phyloP scores from a whole-genome alignment of 1,284 basidiomycete species.

The Ceraceosorus guamensis region DNA sequence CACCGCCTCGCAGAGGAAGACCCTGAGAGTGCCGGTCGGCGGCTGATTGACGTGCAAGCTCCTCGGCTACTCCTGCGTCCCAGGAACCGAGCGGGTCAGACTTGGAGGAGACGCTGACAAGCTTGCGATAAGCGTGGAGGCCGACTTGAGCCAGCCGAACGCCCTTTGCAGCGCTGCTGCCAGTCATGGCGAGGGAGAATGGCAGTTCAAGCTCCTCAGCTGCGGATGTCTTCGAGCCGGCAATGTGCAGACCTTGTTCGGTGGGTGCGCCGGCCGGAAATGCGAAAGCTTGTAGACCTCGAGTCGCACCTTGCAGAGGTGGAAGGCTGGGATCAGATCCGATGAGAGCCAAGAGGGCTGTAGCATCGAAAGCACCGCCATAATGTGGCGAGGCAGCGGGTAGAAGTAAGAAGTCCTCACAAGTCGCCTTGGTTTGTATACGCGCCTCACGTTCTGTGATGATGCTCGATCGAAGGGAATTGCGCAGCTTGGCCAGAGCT shows the following conservation, averaged over 20 bases:
- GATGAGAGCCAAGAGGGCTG: conserved; percentile 56
- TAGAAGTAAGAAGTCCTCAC: conserved; percentile 68
- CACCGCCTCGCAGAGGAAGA: conserved; percentile 24
- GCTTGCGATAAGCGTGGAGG: conserved; percentile 27
- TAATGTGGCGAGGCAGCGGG: conserved; percentile 69
- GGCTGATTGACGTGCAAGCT: background rate
- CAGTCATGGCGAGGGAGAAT: conserved; percentile 27
- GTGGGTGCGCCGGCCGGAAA: conserved; percentile 42
- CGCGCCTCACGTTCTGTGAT: conserved; percentile 48
- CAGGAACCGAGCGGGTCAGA: too few species aligned
- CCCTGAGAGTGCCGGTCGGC: conserved; percentile 8
- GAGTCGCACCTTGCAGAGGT: conserved; percentile 32
- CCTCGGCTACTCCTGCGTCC: background rate
- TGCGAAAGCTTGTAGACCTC: conserved; percentile 32
- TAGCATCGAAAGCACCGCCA: conserved; percentile 63
- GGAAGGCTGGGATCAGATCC: conserved; percentile 33
- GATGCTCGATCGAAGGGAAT: conserved; percentile 5
- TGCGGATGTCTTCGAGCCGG: too few species aligned
- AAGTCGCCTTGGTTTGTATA: conserved; percentile 36
- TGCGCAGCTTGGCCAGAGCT: conserved; percentile 3
- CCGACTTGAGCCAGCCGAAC: conserved; percentile 23
- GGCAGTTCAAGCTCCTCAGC: conserved; percentile 33
- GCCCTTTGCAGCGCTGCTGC: conserved; percentile 35
- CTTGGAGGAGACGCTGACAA: too few species aligned
- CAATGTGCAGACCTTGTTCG: background rate